Evolutionary conservation across 352 stramenopile genomes (phyloP).

Genomic region (Phytopythium delawarense): DNA sequence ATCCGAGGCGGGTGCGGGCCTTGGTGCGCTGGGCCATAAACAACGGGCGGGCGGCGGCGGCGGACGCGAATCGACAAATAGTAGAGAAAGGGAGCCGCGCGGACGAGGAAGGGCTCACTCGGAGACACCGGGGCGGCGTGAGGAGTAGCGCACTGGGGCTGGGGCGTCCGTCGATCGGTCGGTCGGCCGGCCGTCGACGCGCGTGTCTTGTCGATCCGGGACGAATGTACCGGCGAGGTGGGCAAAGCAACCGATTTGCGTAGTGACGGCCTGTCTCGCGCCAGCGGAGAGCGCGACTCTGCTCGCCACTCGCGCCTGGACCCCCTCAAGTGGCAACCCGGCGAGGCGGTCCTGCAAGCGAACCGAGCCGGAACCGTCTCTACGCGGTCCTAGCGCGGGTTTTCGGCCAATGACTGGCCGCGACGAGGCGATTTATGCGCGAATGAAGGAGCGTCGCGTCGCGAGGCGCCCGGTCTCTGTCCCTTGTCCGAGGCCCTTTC

Average conservation of each 20-base stretch:
- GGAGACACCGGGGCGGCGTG: background rate
- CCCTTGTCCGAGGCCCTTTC: background rate
- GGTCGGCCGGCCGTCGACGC: background rate
- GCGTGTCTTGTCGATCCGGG: background rate
- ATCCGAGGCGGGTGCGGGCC: background rate
- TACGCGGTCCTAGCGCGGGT: background rate
- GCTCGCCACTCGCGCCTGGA: background rate
- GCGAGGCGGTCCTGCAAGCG: background rate
- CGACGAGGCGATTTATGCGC: background rate
- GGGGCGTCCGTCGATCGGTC: background rate
- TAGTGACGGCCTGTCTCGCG: background rate
- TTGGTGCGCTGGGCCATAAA: constrained; percentile 52
- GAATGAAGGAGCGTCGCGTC: background rate
- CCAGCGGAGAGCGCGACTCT: background rate
- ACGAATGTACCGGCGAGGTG: background rate
- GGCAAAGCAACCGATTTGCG: background rate
- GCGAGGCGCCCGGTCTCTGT: background rate
- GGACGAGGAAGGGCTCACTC: background rate
- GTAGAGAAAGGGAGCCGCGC: constrained; percentile 4
- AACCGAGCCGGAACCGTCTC: constrained; percentile 1
- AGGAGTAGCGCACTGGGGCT: too few species aligned
- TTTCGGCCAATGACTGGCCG: background rate
- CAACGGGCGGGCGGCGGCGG: constrained; percentile 10
- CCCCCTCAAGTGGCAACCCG: background rate
- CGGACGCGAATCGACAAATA: constrained; percentile 4